Evolutionary conservation across 2,329 filamentous ascomycete species (phyloP).

Genomic region (Xylaria sp.): DNA sequence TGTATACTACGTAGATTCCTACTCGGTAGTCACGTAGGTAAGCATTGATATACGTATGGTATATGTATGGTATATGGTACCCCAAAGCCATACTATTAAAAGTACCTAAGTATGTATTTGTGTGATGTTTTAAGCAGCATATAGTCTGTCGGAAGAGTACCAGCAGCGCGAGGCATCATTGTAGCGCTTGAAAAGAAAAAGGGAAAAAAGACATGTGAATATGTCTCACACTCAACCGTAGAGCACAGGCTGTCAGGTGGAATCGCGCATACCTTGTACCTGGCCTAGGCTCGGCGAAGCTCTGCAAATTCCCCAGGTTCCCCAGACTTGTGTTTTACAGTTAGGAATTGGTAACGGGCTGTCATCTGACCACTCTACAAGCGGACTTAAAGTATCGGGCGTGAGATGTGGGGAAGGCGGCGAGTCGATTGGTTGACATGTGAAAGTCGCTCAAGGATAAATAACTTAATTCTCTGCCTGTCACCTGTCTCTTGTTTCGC

Average conservation of each 20-base stretch:
- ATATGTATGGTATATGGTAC: no score
- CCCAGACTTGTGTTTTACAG: slow-evolving; percentile 5
- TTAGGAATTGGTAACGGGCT: not conserved
- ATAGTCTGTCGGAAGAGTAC: not conserved
- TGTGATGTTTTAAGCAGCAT: slow-evolving; percentile 3
- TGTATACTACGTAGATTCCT: not conserved
- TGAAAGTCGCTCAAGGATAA: slow-evolving; percentile 10
- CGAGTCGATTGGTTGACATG: slow-evolving; percentile 25
- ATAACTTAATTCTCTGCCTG: no score
- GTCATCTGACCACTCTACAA: slow-evolving; percentile 24
- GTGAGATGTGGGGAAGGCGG: slow-evolving; percentile 12
- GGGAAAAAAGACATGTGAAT: slow-evolving; percentile 21
- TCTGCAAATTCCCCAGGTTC: slow-evolving; percentile 14
- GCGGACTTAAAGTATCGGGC: slow-evolving; percentile 11
- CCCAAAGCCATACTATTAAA: no score
- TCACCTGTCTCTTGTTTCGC: not conserved
- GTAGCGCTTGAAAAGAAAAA: not conserved
- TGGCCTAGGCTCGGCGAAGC: not conserved
- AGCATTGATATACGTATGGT: no score
- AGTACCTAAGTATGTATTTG: no score
- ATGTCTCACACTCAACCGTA: not conserved
- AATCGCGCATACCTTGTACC: not conserved
- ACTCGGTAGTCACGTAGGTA: not conserved
- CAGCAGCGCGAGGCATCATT: not conserved
- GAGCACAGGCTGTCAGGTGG: not conserved